phyloP scores from a whole-genome alignment of 495 filamentous ascomycete genomes.

The Gamarada debralockiae region DNA sequence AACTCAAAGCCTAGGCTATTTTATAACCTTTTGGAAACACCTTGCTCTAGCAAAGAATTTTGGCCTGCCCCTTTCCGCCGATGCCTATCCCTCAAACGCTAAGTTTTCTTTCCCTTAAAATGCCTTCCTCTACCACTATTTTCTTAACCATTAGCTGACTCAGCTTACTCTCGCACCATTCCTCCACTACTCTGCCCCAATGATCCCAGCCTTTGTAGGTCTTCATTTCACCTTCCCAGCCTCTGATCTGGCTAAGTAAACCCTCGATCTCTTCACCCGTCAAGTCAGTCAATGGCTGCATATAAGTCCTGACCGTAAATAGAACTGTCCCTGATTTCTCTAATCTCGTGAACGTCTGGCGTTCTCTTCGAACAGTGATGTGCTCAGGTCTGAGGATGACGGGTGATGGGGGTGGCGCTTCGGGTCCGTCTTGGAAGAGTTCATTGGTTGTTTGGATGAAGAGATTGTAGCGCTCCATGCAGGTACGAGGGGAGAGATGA shows the following conservation, averaged over 20 bases:
- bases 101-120: too few relatives aligned
- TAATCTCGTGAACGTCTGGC: constrained; percentile 52
- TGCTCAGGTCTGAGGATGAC: constrained; percentile 32
- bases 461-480: constrained; percentile 53
- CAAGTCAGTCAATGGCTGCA: constrained; percentile 33
- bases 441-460: constrained; percentile 46
- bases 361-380: constrained; percentile 47
- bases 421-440: constrained; percentile 38
- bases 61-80: too few relatives aligned
- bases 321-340: constrained; percentile 43
- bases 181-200: constrained; percentile 43
- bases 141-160: neutral
- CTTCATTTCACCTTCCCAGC: constrained; percentile 49
- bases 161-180: constrained; percentile 25
- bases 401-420: constrained; percentile 35
- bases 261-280: constrained; percentile 38
- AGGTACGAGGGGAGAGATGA: constrained; percentile 38
- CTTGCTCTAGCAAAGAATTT: too few relatives aligned
- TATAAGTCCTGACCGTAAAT: constrained; percentile 52
- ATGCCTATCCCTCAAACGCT: too few relatives aligned
- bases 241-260: constrained; percentile 43
- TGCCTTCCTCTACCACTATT: too few relatives aligned
- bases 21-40: too few relatives aligned
- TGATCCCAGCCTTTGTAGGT: constrained; percentile 49
- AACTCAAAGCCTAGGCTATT: too few relatives aligned